Conservation (phyloP, 2,329 filamentous ascomycete species). For the Fusarium lyarnte region DNA sequence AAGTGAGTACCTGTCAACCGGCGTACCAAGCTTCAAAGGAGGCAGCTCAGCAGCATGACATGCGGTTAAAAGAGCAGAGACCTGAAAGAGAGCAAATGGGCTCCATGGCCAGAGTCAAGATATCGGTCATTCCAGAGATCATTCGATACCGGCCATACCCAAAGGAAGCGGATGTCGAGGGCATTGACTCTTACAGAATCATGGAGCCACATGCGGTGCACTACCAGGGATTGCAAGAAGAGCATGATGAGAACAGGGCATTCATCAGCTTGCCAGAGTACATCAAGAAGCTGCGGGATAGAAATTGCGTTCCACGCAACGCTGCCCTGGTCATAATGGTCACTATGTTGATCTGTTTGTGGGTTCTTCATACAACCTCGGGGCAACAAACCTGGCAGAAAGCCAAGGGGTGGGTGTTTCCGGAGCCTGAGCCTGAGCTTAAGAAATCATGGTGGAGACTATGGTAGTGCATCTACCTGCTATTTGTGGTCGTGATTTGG, state of each 20-base stretch:
- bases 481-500: background rate
- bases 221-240: slow-evolving; percentile 41
- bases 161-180: slow-evolving; percentile 2
- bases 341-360: background rate
- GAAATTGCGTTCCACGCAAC: slow-evolving; percentile 15
- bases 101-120: slow-evolving; percentile 45
- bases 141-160: slow-evolving; percentile 29
- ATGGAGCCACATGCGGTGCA: slow-evolving; percentile 44
- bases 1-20: slow-evolving; percentile 36
- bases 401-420: background rate
- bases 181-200: slow-evolving; percentile 35
- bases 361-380: background rate
- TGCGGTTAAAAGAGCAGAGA: background rate
- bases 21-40: slow-evolving; percentile 27
- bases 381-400: slow-evolving; percentile 16
- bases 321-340: slow-evolving; percentile 24
- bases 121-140: slow-evolving; percentile 44
- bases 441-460: background rate
- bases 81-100: background rate
- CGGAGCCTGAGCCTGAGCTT: background rate
- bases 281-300: slow-evolving; percentile 26
- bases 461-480: background rate
- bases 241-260: slow-evolving; percentile 32
- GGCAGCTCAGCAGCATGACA: slow-evolving; percentile 6
- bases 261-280: slow-evolving; percentile 37